These are phyloP conservation scores for Hypoxylon cercidicola DNA, from an alignment of 495 filamentous ascomycete genomes.

Conservation along the genomic window DNA sequence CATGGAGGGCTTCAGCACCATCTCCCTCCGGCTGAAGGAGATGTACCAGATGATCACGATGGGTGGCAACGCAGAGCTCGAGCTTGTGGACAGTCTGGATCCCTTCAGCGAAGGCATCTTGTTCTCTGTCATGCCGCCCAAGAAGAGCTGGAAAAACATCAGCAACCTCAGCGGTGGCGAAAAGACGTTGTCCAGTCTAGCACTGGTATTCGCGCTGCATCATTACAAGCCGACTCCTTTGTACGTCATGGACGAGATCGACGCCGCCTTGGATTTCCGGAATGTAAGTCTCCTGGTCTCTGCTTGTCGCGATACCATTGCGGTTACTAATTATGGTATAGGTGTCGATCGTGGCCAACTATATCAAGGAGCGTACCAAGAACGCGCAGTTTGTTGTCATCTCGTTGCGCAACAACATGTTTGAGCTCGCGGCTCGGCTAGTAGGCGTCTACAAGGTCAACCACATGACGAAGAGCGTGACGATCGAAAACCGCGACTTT, in stretches of 20 bases:
- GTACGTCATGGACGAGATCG: conserved; percentile 99
- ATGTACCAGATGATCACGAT: conserved; percentile 99
- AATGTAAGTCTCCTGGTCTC: conserved; percentile 72
- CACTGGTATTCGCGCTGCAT: conserved; percentile 95
- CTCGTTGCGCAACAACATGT: conserved; percentile 98
- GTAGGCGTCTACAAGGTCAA: conserved; percentile 99
- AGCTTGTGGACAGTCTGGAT: conserved; percentile 93
- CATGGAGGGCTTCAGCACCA: conserved; percentile 96
- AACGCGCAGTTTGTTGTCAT: conserved; percentile 99
- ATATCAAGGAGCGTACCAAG: conserved; percentile 99
- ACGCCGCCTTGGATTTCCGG: conserved; percentile 95
- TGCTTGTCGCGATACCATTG: neutral
- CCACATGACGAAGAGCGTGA: conserved; percentile 98
- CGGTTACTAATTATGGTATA: conserved; percentile 50
- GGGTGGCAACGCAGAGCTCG: conserved; percentile 97
- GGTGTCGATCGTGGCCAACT: conserved; percentile 98
- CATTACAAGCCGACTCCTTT: conserved; percentile 98
- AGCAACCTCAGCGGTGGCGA: conserved; percentile 93
- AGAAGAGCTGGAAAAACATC: conserved; percentile 99
- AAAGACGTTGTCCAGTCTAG: conserved; percentile 94
- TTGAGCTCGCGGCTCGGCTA: conserved; percentile 91
- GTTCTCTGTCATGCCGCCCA: conserved; percentile 98
- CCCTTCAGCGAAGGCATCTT: conserved; percentile 97
- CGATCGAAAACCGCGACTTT: conserved; percentile 92
- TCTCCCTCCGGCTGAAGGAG: conserved; percentile 96